phyloP scores from a whole-genome alignment of 768 basidiomycete species.

The Tricholoma furcatifolium region DNA sequence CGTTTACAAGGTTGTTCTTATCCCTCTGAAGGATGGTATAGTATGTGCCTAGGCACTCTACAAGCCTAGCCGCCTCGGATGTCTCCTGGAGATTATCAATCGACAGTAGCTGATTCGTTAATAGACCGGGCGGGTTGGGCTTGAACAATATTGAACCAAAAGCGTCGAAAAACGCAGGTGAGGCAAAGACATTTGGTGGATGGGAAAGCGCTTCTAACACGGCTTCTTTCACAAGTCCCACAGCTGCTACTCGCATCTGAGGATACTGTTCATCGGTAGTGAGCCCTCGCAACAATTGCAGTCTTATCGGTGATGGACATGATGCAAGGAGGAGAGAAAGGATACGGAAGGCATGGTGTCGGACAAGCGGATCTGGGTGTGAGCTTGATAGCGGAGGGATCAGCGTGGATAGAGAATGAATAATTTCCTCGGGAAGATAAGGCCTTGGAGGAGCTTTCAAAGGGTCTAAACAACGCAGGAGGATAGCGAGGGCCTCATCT shows the following conservation, averaged over 20 bases:
- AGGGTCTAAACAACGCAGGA: constrained; percentile 38
- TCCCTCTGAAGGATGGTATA: constrained; percentile 66
- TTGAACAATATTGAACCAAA: constrained; percentile 63
- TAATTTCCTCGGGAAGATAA: constrained; percentile 41
- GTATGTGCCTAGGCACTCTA: constrained; percentile 67
- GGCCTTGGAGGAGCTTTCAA: constrained; percentile 13
- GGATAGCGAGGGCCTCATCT: constrained; percentile 60
- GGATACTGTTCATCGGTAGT: constrained; percentile 48
- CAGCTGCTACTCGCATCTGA: constrained; percentile 67
- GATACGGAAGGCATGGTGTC: constrained; percentile 62
- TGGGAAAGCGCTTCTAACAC: constrained; percentile 47
- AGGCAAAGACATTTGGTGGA: constrained; percentile 48
- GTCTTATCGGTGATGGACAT: constrained; percentile 44
- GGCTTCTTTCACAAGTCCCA: constrained; percentile 69
- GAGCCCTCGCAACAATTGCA: constrained; percentile 57
- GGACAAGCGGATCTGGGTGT: constrained; percentile 55
- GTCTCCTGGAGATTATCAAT: constrained; percentile 50
- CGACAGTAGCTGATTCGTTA: constrained; percentile 30
- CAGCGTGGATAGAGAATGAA: constrained; percentile 45
- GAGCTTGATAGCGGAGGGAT: constrained; percentile 58
- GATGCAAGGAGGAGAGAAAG: constrained; percentile 52
- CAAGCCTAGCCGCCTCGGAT: constrained; percentile 58
- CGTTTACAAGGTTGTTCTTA: constrained; percentile 48
- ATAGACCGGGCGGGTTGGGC: constrained; percentile 53
- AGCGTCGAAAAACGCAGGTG: constrained; percentile 50